Percentiles rank a stretch among this genome's conserved stretches.
phyloP scores from a whole-genome alignment of 768 basidiomycete species.

The Lactarius deliciosus region DNA sequence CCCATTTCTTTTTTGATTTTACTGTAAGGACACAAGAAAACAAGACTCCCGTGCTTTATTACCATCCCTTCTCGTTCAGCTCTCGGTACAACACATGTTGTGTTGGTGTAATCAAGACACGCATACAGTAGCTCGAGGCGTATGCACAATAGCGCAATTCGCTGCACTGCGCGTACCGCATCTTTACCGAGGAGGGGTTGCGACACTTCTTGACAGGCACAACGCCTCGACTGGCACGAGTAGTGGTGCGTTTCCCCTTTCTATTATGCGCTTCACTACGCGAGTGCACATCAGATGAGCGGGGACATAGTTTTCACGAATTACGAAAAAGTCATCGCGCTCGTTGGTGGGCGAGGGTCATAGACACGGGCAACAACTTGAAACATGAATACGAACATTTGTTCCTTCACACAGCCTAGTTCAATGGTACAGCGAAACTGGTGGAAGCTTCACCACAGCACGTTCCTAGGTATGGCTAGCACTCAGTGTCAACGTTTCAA shows the following conservation, averaged over 20 bases:
- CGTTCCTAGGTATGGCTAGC: background rate
- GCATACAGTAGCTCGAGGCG: conserved; percentile 93
- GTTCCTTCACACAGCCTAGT: background rate
- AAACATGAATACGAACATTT: background rate
- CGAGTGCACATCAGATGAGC: conserved; percentile 58
- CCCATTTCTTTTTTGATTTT: background rate
- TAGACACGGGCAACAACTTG: conserved; percentile 11
- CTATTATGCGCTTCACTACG: background rate
- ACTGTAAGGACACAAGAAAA: background rate
- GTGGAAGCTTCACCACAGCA: background rate
- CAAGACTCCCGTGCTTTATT: background rate
- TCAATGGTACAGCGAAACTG: background rate
- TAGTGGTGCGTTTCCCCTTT: conserved; percentile 60
- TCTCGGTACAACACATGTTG: background rate
- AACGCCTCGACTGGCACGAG: conserved; percentile 58
- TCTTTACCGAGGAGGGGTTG: conserved; percentile 82
- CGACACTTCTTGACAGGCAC: conserved; percentile 96
- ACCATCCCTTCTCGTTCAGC: background rate
- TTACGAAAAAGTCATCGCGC: conserved; percentile 77
- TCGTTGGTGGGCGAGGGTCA: conserved; percentile 40
- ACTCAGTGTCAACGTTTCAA: background rate
- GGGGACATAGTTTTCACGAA: conserved; percentile 95
- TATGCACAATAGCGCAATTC: conserved; percentile 84
- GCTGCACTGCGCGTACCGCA: conserved; percentile 93
- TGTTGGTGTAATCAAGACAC: conserved; percentile 88